Percentiles rank a stretch among this genome's conserved stretches.
These are phyloP conservation scores for Sclerotinia glacialis DNA, from an alignment of 2,329 filamentous ascomycete genomes.

Conservation along the genomic window DNA sequence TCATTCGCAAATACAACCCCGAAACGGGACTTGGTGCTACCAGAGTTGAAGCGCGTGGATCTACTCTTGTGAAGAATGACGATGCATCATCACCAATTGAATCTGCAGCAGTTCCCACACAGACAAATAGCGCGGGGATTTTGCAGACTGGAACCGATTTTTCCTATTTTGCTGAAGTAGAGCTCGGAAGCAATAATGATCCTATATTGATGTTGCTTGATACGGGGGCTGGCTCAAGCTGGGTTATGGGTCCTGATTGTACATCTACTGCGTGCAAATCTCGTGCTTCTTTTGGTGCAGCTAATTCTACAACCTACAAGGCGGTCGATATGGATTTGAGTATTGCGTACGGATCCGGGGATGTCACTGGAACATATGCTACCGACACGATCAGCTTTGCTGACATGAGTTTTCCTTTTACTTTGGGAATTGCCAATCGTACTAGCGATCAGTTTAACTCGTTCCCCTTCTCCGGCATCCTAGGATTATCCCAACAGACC, in stretches of 20 bases:
- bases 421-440: conserved; percentile 69
- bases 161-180: conserved; percentile 60
- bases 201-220: conserved; percentile 62
- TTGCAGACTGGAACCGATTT: conserved; percentile 64
- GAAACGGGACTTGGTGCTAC: conserved; percentile 19
- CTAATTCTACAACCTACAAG: conserved; percentile 63
- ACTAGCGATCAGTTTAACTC: conserved; percentile 71
- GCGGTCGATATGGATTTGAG: conserved; percentile 54
- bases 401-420: conserved; percentile 59
- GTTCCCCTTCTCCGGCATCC: conserved; percentile 85
- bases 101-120: conserved; percentile 42
- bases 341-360: conserved; percentile 75
- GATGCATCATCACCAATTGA: conserved; percentile 30
- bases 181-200: conserved; percentile 54
- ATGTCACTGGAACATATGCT: conserved; percentile 64
- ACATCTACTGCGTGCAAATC: conserved; percentile 60
- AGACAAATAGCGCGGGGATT: conserved; percentile 52
- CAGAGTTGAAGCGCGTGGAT: conserved; percentile 11
- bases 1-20: conserved; percentile 34
- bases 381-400: conserved; percentile 67
- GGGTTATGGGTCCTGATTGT: conserved; percentile 77
- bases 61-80: conserved; percentile 28
- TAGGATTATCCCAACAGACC: conserved; percentile 68
- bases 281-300: conserved; percentile 67
- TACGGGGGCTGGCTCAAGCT: conserved; percentile 69